phyloP scores from a whole-genome alignment of 208 protist genomes.

The Crithidia sp. region DNA sequence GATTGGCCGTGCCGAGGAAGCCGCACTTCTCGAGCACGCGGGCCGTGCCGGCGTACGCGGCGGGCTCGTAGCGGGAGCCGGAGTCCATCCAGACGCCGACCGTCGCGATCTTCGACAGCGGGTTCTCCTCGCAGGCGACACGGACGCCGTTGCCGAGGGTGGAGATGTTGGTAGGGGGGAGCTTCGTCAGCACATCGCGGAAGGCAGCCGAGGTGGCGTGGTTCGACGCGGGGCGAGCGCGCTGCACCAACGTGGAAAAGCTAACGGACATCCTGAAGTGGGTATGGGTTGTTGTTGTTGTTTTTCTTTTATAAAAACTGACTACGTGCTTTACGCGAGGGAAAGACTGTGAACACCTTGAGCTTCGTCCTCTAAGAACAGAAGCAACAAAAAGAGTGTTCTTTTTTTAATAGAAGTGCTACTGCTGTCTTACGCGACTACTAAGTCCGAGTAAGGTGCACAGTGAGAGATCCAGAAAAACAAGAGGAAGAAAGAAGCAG shows the following conservation, averaged over 20 bases:
- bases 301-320: not conserved
- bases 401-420: constrained; percentile 8
- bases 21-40: constrained; percentile 99
- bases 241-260: constrained; percentile 86
- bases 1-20: constrained; percentile 96
- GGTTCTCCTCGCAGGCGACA: constrained; percentile 95
- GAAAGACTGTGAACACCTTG: not conserved
- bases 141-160: constrained; percentile 95
- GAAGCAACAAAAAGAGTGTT: constrained; percentile 4
- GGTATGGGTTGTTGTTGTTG: constrained; percentile 12
- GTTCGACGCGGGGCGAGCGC: constrained; percentile 74
- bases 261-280: constrained; percentile 75
- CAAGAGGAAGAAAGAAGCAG: too few relatives aligned
- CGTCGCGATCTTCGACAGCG: constrained; percentile 91
- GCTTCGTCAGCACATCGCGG: constrained; percentile 68
- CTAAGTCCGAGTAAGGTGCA: not conserved
- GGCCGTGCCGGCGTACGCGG: constrained; percentile 96
- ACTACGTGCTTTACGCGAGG: not conserved
- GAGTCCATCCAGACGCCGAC: constrained; percentile 98
- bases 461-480: too few relatives aligned
- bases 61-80: constrained; percentile 96
- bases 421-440: constrained; percentile 13
- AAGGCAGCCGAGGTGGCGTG: constrained; percentile 74
- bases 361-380: constrained; percentile 24
- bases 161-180: constrained; percentile 92